These are phyloP conservation scores for Miscanthus sacchariflorus DNA, from an alignment of 202 grass and related monocot species.

Conservation along the genomic window DNA sequence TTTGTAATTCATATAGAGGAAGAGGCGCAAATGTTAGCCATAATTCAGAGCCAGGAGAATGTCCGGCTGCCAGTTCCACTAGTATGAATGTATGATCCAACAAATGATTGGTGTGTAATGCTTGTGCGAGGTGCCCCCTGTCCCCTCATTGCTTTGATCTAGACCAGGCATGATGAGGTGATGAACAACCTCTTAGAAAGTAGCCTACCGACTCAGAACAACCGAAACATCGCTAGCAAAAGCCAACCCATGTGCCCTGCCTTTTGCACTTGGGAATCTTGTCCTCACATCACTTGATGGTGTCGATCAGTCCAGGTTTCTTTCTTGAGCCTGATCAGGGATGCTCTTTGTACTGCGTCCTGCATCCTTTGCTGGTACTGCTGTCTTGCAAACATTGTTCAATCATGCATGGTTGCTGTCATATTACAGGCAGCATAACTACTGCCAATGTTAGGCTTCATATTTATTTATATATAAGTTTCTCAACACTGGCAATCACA, in stretches of 20 bases:
- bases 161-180: constrained; percentile 24
- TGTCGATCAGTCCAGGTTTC: neutral
- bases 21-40: neutral
- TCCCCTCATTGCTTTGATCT: neutral
- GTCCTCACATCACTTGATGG: constrained; percentile 18
- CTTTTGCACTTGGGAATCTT: constrained; percentile 29
- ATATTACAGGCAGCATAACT: neutral
- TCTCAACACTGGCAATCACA: neutral
- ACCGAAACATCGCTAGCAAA: constrained; percentile 22
- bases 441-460: neutral
- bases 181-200: constrained; percentile 34
- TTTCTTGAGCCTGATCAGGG: neutral
- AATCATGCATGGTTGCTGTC: neutral
- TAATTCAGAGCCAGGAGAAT: neutral
- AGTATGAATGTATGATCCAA: neutral
- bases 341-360: neutral
- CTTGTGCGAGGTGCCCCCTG: neutral
- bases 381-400: neutral
- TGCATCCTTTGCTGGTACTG: neutral
- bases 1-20: too few relatives aligned
- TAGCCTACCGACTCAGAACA: constrained; percentile 19
- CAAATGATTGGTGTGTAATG: constrained; percentile 8
- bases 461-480: neutral
- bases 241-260: constrained; percentile 36
- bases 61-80: neutral